Evolutionary conservation across 805 yeast species (phyloP).

Genomic region (Naumovozyma dairenensis): DNA sequence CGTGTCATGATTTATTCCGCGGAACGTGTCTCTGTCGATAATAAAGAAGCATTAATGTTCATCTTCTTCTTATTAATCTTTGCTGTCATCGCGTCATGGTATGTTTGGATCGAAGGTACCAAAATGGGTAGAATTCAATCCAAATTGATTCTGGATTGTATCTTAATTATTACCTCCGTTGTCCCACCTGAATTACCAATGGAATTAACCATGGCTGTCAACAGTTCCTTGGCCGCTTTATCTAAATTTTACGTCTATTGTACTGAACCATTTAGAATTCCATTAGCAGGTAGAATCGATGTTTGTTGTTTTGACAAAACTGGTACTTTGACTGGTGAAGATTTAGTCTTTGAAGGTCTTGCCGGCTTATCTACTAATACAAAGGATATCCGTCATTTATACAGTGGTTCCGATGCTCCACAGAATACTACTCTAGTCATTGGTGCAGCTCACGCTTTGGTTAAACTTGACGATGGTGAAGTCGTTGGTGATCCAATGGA

Average conservation of each 20-base stretch:
- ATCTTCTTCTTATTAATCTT: slow-evolving; percentile 81
- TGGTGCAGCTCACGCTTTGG: slow-evolving; percentile 95
- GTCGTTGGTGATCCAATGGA: slow-evolving; percentile 99
- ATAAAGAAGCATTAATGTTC: slow-evolving; percentile 86
- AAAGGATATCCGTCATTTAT: slow-evolving; percentile 44
- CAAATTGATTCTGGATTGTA: slow-evolving; percentile 88
- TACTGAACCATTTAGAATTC: slow-evolving; percentile 97
- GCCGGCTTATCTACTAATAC: slow-evolving; percentile 57
- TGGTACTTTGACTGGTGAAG: slow-evolving; percentile 96
- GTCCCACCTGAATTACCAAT: slow-evolving; percentile 98
- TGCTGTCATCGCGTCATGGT: slow-evolving; percentile 93
- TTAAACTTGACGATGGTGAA: slow-evolving; percentile 89
- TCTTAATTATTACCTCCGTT: slow-evolving; percentile 89
- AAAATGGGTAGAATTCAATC: slow-evolving; percentile 92
- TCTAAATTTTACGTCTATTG: slow-evolving; percentile 85
- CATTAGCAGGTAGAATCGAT: slow-evolving; percentile 94
- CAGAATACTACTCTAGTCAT: slow-evolving; percentile 57
- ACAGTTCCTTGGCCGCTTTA: slow-evolving; percentile 78
- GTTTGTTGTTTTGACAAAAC: slow-evolving; percentile 98
- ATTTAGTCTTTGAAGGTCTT: slow-evolving; percentile 88
- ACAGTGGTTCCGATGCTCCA: slow-evolving; percentile 53
- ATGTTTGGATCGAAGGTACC: slow-evolving; percentile 97
- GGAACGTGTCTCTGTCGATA: slow-evolving; percentile 93
- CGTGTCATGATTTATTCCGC: slow-evolving; percentile 96
- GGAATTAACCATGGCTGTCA: slow-evolving; percentile 98